Base-by-base conservation (phyloP, 2,329 filamentous ascomycete genomes). In the Orbilia oligospora region DNA sequence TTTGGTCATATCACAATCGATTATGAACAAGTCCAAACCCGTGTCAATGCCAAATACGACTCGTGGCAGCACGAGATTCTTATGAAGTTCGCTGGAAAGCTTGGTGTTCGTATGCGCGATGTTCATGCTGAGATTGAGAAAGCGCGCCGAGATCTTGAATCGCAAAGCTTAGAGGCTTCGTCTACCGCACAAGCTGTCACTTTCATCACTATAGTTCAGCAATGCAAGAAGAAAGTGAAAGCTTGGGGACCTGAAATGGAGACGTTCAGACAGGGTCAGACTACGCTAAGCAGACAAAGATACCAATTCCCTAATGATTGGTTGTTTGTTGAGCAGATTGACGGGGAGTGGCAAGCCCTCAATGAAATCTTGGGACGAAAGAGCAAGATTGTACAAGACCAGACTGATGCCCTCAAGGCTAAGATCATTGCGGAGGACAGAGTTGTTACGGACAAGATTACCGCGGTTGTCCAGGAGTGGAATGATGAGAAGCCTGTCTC, bases 51-150 rank as follows among this genome's bases (percentile, higher is more conserved):
- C 82, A 99, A 98, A 84, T 99, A 99, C 83, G 97, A 99, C 83
- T 95, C 98, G 84, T 99, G 97, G 96, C 96, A 99, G 84, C 93
- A 97, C 82, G 96, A 99, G 81, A 97, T 99, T 70, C 87, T 98
- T 44, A 89, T 92, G 81, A 97, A 97, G 84, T 99, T 99, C 85
- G 96, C 94, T 44, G 89, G 89, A 71, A 93, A 96, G 71, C 91
- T 99, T 55, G 93, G 94, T 56, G 92, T 90, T 80, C 92, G 94
- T 63, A 97, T 98, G 90, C 90, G 93, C 61, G 96, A 99, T 83
- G 91, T 97, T 3, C 94, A 96, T 82, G 91, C 92, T 12, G 95
- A 98, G 80, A 92, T 99, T 77, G 93, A 97, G 82, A 94, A 94
- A 85, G 93, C 95, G 9, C 90, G 95, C 24, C 91, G 92, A 81